Evolutionary conservation across 2,329 filamentous ascomycete genomes (phyloP), one percentile per base, ranked within the genome.

Genomic region (Xylaria sp.): DNA sequence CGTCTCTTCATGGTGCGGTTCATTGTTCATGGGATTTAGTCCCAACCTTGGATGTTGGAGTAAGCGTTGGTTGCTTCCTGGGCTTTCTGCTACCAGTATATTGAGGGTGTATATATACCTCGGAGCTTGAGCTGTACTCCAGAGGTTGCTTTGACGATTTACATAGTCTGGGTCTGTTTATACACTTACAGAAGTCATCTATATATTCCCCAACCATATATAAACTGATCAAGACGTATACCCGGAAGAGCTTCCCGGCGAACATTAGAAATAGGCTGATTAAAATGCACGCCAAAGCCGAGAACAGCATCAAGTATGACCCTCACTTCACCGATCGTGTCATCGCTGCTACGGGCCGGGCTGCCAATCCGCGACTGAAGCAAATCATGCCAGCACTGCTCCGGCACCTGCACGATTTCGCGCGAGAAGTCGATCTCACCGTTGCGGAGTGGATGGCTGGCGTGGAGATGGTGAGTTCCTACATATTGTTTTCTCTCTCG

Each of bases 361-460:
- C 91, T 71, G 90, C 91, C 10, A 84, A 87, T 72, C 89, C 91
- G 39, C 87, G 93, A 51, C 86, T 91, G 76, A 88, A 90, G 68
- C 84, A 90, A 74, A 86, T 95, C 78, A 86, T 95, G 83, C 80
- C 86, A 58, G 86, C 87, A 37, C 82, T 94, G 69, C 90, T 94
- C 77, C 85, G 84, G 65, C 92, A 95, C 82, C 84, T 95, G 65
- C 93, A 96, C 81, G 92, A 94, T 81, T 95, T 95, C 80, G 89
- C 90, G 48, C 90, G 92, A 57, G 92, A 96, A 79, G 89, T 92
- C 71, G 88, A 94, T 78, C 88, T 96, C 67, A 94, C 91, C 8
- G 85, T 89, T n/a, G 91, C 92, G 66, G 93, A 96, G 83, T 94
- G 92, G 92, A 87, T 92, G 82, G 82, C 87, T 9, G 93, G 90